Percentiles rank a stretch among this genome's conserved stretches.
These are phyloP conservation scores for Scedosporium aurantiacum DNA, from an alignment of 2,329 filamentous ascomycete genomes.

Conservation along the genomic window DNA sequence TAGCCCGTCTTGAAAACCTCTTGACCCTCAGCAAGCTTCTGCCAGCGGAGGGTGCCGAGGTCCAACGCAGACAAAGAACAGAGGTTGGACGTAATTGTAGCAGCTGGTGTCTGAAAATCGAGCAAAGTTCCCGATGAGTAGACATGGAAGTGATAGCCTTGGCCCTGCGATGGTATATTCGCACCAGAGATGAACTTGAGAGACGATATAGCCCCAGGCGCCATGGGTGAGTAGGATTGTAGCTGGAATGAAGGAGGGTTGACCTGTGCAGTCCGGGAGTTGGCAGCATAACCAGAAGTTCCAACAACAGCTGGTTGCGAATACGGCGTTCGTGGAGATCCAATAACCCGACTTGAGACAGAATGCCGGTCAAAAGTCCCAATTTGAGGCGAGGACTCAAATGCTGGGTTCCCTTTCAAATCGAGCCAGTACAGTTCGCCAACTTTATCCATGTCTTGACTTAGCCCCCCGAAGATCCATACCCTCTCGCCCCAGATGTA, in stretches of 20 bases:
- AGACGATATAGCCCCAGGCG: constrained; percentile 80
- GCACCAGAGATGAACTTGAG: constrained; percentile 76
- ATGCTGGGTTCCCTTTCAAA: constrained; percentile 78
- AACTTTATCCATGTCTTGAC: constrained; percentile 92
- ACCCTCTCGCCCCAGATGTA: constrained; percentile 87
- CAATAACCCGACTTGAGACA: constrained; percentile 27
- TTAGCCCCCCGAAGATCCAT: constrained; percentile 93
- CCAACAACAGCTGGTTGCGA: constrained; percentile 40
- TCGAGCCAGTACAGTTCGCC: constrained; percentile 97
- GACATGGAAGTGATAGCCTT: constrained; percentile 89
- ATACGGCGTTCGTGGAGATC: constrained; percentile 42
- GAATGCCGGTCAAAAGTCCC: constrained; percentile 39
- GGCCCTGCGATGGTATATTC: constrained; percentile 76
- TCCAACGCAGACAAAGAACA: constrained; percentile 87
- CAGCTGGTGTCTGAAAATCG: constrained; percentile 87
- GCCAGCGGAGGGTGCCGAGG: constrained; percentile 79
- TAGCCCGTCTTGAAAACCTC: constrained; percentile 90
- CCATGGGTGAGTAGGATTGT: constrained; percentile 67
- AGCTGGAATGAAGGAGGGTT: constrained; percentile 55
- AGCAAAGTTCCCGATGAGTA: constrained; percentile 88
- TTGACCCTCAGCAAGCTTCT: constrained; percentile 84
- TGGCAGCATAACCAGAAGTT: constrained; percentile 54
- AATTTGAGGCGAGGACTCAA: constrained; percentile 56
- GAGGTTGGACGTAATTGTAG: constrained; percentile 74
- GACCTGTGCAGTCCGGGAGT: constrained; percentile 56